Conservation (phyloP, 305 asterid species). For the Solanum hybrid region DNA sequence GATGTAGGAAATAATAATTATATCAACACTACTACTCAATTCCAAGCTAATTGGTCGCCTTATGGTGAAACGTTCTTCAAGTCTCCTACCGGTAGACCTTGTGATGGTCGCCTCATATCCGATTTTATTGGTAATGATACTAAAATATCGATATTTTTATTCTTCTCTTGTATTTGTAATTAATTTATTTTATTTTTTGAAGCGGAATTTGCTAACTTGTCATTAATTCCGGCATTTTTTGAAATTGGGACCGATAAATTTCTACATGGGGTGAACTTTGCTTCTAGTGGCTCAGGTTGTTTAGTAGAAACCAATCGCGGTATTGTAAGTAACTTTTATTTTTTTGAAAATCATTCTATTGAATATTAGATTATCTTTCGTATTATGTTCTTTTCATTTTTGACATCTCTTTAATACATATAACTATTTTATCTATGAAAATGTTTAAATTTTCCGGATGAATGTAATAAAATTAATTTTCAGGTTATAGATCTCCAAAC, state of each 20-base stretch:
- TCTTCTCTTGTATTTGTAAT: neutral
- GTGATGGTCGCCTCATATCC: constrained; percentile 1
- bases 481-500: neutral
- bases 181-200: neutral
- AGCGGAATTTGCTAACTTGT: constrained; percentile 2
- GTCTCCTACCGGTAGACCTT: neutral
- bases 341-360: neutral
- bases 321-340: neutral
- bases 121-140: constrained; percentile 3
- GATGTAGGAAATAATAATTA: neutral
- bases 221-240: neutral
- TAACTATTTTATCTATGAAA: neutral
- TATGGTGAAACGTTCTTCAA: constrained; percentile 4
- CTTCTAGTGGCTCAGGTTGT: neutral
- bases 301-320: neutral
- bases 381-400: neutral
- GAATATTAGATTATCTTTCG: neutral
- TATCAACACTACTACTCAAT: neutral
- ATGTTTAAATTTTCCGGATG: neutral
- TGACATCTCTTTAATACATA: too few species aligned
- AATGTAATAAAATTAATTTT: neutral
- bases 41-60: neutral
- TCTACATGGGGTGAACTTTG: constrained; percentile 4
- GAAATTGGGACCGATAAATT: neutral
- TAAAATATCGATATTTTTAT: neutral